phyloP scores from a whole-genome alignment of 129 eudicot species.

The Scalesia atractyloides region DNA sequence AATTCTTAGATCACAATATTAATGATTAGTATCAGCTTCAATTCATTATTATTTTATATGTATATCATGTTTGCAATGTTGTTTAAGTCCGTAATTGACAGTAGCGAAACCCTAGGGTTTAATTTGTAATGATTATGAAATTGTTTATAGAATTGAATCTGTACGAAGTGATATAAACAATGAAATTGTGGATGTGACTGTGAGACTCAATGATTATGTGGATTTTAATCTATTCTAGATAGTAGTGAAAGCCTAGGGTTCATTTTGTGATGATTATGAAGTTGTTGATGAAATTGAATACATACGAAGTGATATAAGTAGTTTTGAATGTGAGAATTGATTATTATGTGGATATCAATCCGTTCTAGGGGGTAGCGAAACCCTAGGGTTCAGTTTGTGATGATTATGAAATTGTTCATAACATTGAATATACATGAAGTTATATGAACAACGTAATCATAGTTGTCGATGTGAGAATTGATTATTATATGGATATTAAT shows the following conservation, averaged over 20 bases:
- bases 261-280: too few species aligned
- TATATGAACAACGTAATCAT: too few species aligned
- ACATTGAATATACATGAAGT: too few species aligned
- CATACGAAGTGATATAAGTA: too few species aligned
- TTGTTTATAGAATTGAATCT: background rate
- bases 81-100: background rate
- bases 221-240: too few species aligned
- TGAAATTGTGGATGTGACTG: background rate
- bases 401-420: too few species aligned
- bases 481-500: too few species aligned
- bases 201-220: background rate
- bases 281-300: too few species aligned
- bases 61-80: constrained; percentile 2
- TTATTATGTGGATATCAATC: background rate
- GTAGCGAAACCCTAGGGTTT: constrained; percentile 31
- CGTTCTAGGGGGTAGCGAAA: too few species aligned
- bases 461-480: too few species aligned
- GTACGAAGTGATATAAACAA: background rate
- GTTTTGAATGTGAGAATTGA: background rate
- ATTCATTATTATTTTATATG: background rate
- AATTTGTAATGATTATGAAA: constrained; percentile 1
- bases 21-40: background rate
- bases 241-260: too few species aligned
- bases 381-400: too few species aligned
- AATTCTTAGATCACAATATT: constrained; percentile 13